These are phyloP conservation scores for Arthrobotrys iridis DNA, from an alignment of 2,329 filamentous ascomycete genomes.

Conservation along the genomic window DNA sequence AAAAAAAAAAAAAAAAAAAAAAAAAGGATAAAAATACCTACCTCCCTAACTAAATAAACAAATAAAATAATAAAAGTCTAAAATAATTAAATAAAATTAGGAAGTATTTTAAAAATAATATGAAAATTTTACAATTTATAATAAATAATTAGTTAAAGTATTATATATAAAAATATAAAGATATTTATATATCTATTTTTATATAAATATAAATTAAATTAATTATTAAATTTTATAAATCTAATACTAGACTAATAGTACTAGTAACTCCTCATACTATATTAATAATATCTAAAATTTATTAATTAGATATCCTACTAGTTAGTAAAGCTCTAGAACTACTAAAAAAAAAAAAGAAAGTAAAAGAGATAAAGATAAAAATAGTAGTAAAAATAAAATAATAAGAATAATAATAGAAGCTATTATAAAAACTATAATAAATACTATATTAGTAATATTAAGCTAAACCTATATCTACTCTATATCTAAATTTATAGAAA, in stretches of 20 bases:
- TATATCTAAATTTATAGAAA: not conserved
- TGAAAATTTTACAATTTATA: conserved; percentile 11
- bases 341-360: too few relatives aligned
- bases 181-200: conserved; percentile 36
- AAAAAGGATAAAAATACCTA: too few relatives aligned
- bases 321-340: not conserved
- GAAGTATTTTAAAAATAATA: conserved; percentile 13
- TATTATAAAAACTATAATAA: too few relatives aligned
- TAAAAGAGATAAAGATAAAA: not conserved
- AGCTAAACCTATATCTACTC: too few relatives aligned
- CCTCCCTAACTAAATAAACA: conserved; percentile 21
- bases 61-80: conserved; percentile 19
- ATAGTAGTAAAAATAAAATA: not conserved
- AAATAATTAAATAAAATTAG: not conserved
- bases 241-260: too few relatives aligned
- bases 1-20: too few relatives aligned
- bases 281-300: too few relatives aligned
- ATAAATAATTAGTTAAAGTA: too few relatives aligned
- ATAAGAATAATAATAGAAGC: too few relatives aligned
- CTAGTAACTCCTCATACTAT: not conserved
- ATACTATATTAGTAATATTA: not conserved
- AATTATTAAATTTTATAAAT: not conserved
- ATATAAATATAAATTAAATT: conserved; percentile 15
- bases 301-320: too few relatives aligned
- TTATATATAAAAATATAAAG: conserved; percentile 26